Base-by-base conservation (phyloP, 176 grass and related monocot species). In the Phoenix dactylifera region DNA sequence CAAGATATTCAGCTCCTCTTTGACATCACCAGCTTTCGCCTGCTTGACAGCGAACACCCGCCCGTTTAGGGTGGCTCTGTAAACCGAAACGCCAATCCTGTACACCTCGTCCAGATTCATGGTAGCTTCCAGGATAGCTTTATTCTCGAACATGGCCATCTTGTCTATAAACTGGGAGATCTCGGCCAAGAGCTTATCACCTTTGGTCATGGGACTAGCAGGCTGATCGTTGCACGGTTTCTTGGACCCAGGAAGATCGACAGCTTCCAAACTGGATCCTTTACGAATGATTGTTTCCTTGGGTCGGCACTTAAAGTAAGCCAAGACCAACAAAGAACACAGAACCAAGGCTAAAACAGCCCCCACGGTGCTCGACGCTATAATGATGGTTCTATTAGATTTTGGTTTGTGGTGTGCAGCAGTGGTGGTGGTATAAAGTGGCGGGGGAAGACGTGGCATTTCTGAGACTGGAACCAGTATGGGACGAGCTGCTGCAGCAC, bases 91-190 rank as follows among this genome's bases (percentile, higher is more conserved):
- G 5, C 77, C 77, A 53, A 89, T 44, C 65, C 22, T 60, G 67
- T 23, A 84, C 16, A 17, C 48, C 2, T 74, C 77, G 69, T 74
- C 74, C 16, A 89, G 26, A 49, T 81, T 80, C 86, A 63, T 77
- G 23, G 80, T 89, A 2, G 86, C 81, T 23, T 84, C 74, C 70
- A 84, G 59, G 73, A 89, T 81, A 1, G 58, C 73, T 2, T 55
- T 72, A 1, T 39, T 56, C 3, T 76, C 54, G 77, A 84, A 78
- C 74, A 85, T 52, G 70, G 54, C 49, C 0, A 77, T 77, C 58
- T 78, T 84, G 50, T 84, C 53, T 52, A 84, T 81, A 77, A 84
- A 89, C 63, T 78, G 77, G 1, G 86, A 89, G 28, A 89, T 74
- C 4, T 77, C 78, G 57, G 70, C 73, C 49, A 89, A 72, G 10